Evolutionary conservation across 192 early-diverging fungal genomes (phyloP), one percentile per base, ranked within the genome.

Genomic region (Entomortierella chlamydospora): DNA sequence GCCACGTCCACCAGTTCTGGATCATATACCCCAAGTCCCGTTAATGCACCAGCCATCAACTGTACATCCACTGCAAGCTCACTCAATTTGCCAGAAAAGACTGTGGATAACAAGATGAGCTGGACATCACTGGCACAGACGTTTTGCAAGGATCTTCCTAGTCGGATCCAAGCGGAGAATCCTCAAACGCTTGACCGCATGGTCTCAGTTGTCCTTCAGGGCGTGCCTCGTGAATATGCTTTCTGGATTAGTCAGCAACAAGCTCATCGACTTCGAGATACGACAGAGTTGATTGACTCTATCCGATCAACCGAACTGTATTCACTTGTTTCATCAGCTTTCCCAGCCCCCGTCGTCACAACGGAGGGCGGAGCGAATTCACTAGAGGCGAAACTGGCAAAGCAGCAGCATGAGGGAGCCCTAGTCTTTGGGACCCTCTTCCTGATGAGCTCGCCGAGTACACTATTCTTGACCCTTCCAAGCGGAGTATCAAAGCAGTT

Each of bases 391-490:
- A 63, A 26, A 73, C 72, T 50, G 43, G 61, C 15, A 49, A 81
- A 30, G 64, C 86, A 60, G 80, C 83, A 79, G 25, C 76, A 79
- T 30, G 76, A 79, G 37, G 68, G 76, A 2, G 76, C 76, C 0
- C 29, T 79, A 63, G 76, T 79, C 15, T 88, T 92, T 69, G 88
- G 86, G 5, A 91, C 90, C 3, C 66, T 92, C 25, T 91, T 92
- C 61, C 34, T 92, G 8, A 84, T 92, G 47, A 85, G 87, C 22
- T 83, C 82, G 7, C 91, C 91, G 0, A 70, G 84, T 58, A 87
- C 84, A 42, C 15, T 90, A 23, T 91, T 87, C 69, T 69, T 81
- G 29, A 83, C 84, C 0, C 70, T 92, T 11, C 86, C 88, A 0
- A 65, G 68, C 22, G 73, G 82, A n/a, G 59, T 90, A 12, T 74